Conservation (phyloP, 148 eudicot genomes). For the Gaultheria prostrata region DNA sequence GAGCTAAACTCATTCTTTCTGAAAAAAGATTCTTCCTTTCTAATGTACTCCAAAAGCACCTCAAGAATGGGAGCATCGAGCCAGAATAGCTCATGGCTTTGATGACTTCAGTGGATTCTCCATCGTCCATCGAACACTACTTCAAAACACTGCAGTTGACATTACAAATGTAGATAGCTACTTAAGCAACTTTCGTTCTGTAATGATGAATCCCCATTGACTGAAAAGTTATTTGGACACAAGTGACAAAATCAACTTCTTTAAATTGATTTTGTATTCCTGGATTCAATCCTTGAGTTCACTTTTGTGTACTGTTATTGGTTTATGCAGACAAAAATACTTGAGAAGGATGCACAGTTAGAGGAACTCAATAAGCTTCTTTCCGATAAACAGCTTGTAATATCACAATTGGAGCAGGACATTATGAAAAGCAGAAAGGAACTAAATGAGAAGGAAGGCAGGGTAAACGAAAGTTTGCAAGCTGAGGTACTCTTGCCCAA, state of each 20-base stretch:
- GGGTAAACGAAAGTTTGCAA: slow-evolving; percentile 37
- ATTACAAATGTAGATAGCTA: background rate
- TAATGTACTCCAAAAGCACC: background rate
- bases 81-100: background rate
- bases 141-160: background rate
- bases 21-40: background rate
- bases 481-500: slow-evolving; percentile 36
- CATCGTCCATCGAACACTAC: background rate
- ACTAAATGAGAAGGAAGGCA: slow-evolving; percentile 50
- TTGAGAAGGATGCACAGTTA: slow-evolving; percentile 59
- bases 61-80: background rate
- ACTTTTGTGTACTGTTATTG: background rate
- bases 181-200: background rate
- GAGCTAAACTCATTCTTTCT: background rate
- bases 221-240: background rate
- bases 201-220: background rate
- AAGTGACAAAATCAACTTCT: background rate
- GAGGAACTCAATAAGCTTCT: slow-evolving; percentile 51
- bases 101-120: background rate
- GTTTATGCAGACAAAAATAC: slow-evolving; percentile 30
- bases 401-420: slow-evolving; percentile 65
- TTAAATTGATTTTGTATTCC: background rate
- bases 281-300: background rate
- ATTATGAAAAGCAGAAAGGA: slow-evolving; percentile 49
- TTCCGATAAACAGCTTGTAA: slow-evolving; percentile 51